Conservation (phyloP, 73 alveolate genomes). For the Blepharisma stoltei region DNA sequence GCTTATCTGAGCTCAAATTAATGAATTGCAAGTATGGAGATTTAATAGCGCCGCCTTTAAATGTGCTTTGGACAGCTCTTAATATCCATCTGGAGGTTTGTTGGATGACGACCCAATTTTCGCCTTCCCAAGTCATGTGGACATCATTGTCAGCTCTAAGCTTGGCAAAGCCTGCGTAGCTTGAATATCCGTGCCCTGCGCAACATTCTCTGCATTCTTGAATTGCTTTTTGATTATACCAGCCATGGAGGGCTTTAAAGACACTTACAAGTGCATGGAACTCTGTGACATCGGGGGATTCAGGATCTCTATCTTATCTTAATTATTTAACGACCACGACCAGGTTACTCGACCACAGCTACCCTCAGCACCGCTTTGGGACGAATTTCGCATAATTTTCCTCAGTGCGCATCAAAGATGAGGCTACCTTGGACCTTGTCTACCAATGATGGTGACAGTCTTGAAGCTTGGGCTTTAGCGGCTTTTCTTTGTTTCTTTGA, state of each 20-base stretch:
- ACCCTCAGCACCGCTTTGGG: neutral
- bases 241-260: conserved; percentile 43
- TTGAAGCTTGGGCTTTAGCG: too few species aligned
- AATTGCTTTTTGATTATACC: conserved; percentile 42
- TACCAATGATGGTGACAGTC: too few species aligned
- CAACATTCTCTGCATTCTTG: conserved; percentile 59
- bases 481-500: too few species aligned
- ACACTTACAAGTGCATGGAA: conserved; percentile 57
- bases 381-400: neutral
- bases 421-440: neutral
- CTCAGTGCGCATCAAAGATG: conserved; percentile 16
- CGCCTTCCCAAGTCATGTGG: conserved; percentile 86
- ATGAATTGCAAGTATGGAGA: conserved; percentile 12
- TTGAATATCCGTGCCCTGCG: conserved; percentile 73
- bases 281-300: conserved; percentile 36
- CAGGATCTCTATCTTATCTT: conserved; percentile 27
- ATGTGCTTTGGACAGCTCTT: conserved; percentile 33
- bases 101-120: conserved; percentile 63
- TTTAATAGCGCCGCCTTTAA: conserved; percentile 32
- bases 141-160: conserved; percentile 54
- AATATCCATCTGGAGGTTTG: conserved; percentile 56
- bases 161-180: conserved; percentile 51
- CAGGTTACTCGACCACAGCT: too few species aligned
- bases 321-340: too few species aligned
- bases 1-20: conserved; percentile 15